phyloP scores from a whole-genome alignment of 495 filamentous ascomycete species.

The Lepraria neglecta region DNA sequence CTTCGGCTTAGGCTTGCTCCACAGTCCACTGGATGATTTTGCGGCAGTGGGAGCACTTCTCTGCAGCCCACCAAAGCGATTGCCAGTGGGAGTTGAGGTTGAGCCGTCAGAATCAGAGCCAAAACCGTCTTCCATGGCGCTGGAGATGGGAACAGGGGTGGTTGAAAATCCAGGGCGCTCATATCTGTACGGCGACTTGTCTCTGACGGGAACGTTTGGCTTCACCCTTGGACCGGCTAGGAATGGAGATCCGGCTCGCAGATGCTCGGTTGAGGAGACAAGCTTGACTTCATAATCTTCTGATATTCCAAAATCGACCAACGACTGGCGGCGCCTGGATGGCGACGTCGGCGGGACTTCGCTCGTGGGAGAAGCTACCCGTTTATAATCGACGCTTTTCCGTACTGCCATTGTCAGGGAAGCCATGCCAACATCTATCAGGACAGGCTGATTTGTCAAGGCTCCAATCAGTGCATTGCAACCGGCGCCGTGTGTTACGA shows the following conservation, averaged over 20 bases:
- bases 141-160: constrained; percentile 9
- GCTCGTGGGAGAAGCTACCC: constrained; percentile 29
- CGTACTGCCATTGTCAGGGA: constrained; percentile 85
- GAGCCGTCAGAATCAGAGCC: neutral
- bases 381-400: constrained; percentile 42
- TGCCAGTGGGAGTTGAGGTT: neutral
- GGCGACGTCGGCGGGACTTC: constrained; percentile 25
- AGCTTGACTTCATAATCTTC: constrained; percentile 72
- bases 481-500: constrained; percentile 95
- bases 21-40: constrained; percentile 20
- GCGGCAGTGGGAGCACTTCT: constrained; percentile 15
- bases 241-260: constrained; percentile 48
- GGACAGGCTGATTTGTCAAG: constrained; percentile 77
- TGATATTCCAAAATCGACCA: constrained; percentile 38
- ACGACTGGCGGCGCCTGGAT: constrained; percentile 24
- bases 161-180: constrained; percentile 17
- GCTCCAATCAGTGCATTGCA: constrained; percentile 94
- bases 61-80: constrained; percentile 6
- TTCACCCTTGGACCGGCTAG: constrained; percentile 2
- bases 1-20: constrained; percentile 23
- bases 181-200: constrained; percentile 25
- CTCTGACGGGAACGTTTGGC: constrained; percentile 16
- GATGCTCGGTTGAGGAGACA: constrained; percentile 73
- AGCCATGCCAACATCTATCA: constrained; percentile 83
- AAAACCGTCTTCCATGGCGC: constrained; percentile 6